A percentile compares a stretch with the other conserved stretches of the same genome.
Evolutionary conservation across 2,329 filamentous ascomycete genomes (phyloP).

Genomic region (Immersiporthe knoxdaviesiana): DNA sequence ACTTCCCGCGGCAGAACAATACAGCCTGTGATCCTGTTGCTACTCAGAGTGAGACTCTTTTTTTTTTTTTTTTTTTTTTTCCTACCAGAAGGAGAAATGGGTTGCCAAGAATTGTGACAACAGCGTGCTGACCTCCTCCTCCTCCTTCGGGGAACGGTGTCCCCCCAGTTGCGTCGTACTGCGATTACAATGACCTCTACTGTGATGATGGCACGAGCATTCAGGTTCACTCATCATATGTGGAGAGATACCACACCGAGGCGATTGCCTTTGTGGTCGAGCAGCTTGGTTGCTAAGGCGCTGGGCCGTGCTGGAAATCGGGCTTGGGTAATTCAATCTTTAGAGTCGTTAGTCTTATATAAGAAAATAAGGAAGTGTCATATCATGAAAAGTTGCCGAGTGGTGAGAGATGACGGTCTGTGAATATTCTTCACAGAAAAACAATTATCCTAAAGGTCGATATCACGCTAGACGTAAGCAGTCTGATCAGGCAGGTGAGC

Average conservation of each 20-base stretch:
- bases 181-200: constrained; percentile 19
- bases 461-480: not conserved
- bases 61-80: no score
- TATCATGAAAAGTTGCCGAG: not conserved
- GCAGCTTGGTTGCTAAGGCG: constrained; percentile 10
- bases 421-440: no score
- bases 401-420: not conserved
- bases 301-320: not conserved
- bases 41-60: constrained; percentile 3
- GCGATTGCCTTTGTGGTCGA: constrained; percentile 13
- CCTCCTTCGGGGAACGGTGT: no score
- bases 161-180: constrained; percentile 14
- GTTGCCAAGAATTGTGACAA: no score
- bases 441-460: no score
- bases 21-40: constrained; percentile 17
- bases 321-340: not conserved
- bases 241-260: constrained; percentile 12
- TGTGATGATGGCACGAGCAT: constrained; percentile 18
- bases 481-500: not conserved
- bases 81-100: no score
- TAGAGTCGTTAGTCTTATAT: not conserved
- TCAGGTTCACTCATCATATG: constrained; percentile 16
- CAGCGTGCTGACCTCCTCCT: not conserved
- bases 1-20: constrained; percentile 19
- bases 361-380: no score